phyloP scores from a whole-genome alignment of 257 asterid genomes.

The Solanum chilense region DNA sequence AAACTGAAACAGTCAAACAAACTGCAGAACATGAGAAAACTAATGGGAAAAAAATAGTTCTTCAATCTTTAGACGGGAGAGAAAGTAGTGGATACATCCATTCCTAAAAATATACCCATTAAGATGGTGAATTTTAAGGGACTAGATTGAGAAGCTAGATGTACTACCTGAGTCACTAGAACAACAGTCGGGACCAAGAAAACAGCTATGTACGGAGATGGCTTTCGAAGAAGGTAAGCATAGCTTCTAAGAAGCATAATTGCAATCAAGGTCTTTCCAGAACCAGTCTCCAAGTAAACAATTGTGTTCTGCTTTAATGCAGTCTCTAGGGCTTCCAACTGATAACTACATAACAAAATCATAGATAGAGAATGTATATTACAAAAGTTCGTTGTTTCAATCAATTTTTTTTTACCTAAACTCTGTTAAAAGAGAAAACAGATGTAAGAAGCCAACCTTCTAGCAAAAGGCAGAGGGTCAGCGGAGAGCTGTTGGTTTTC shows the following conservation, averaged over 20 bases:
- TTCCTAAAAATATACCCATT: not conserved
- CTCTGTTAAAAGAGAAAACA: not conserved
- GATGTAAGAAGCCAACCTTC: conserved; percentile 25
- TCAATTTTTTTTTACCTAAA: not conserved
- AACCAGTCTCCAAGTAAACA: conserved; percentile 76
- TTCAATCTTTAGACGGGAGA: not conserved
- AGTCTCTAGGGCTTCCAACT: conserved; percentile 65
- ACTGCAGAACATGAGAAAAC: not conserved
- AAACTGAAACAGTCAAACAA: not conserved
- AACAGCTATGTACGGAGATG: conserved; percentile 49
- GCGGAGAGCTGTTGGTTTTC: conserved; percentile 16
- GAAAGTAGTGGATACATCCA: not conserved
- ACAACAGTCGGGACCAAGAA: conserved; percentile 84
- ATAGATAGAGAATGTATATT: not conserved
- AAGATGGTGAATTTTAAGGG: not conserved
- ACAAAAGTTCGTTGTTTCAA: not conserved
- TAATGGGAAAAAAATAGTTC: not conserved
- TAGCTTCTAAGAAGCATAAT: conserved; percentile 75
- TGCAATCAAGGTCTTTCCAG: conserved; percentile 79
- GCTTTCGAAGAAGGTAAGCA: conserved; percentile 46
- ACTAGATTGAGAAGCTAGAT: not conserved
- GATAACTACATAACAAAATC: conserved; percentile 42
- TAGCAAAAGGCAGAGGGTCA: conserved; percentile 36
- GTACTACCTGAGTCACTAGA: conserved; percentile 39
- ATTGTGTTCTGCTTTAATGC: conserved; percentile 63